Percentiles rank a stretch among this genome's conserved stretches.
Evolutionary conservation across 495 filamentous ascomycete species (phyloP).

Genomic region (Lasiosphaeris hirsuta): DNA sequence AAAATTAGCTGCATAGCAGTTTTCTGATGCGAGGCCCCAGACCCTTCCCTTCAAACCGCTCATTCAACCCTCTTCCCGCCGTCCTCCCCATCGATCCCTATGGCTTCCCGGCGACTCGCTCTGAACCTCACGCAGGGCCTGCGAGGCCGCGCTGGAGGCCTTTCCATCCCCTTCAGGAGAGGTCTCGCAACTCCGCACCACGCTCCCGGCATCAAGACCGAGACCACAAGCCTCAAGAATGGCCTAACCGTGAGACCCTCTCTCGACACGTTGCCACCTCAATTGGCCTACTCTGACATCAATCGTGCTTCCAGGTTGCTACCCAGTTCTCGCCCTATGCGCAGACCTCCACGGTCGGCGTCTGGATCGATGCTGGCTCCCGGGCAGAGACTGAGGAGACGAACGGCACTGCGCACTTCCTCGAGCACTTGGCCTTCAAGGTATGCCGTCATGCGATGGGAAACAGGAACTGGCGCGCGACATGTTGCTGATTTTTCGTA

Average conservation of each 20-base stretch:
- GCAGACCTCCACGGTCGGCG: constrained; percentile 96
- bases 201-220: constrained; percentile 69
- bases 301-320: constrained; percentile 63
- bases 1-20: constrained; percentile 27
- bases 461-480: neutral
- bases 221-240: constrained; percentile 94
- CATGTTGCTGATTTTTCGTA: constrained; percentile 14
- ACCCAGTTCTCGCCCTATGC: constrained; percentile 98
- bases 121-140: constrained; percentile 82
- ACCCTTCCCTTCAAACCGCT: constrained; percentile 44
- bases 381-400: constrained; percentile 97
- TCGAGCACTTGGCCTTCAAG: constrained; percentile 99
- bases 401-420: constrained; percentile 98
- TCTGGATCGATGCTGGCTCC: constrained; percentile 99
- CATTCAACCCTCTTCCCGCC: constrained; percentile 31
- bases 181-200: constrained; percentile 73
- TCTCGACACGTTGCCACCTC: constrained; percentile 4
- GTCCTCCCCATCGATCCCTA: constrained; percentile 48
- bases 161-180: constrained; percentile 70
- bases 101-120: constrained; percentile 93
- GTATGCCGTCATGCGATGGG: constrained; percentile 42
- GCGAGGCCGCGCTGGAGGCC: constrained; percentile 68
- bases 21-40: constrained; percentile 28
- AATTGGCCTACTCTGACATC: constrained; percentile 44
- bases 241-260: constrained; percentile 78